Conservation (phyloP, 352 stramenopile species). For the Globisporangium okanoganense region DNA sequence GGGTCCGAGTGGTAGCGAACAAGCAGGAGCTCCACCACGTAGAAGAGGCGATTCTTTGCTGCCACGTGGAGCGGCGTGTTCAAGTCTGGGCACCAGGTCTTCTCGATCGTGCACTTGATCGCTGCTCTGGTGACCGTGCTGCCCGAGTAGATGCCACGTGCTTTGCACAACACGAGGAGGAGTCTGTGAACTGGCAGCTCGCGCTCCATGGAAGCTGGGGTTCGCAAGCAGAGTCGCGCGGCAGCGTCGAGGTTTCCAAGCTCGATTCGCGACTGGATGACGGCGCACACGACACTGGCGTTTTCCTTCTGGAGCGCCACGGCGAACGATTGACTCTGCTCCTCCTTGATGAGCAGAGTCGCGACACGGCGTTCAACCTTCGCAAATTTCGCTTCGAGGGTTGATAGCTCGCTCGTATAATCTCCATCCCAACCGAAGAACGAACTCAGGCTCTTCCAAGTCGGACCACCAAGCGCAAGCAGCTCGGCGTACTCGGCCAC, state of each 20-base stretch:
- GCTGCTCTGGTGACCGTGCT: neutral
- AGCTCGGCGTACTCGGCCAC: too few species aligned
- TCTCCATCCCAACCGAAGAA: too few species aligned
- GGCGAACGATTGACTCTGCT: too few species aligned
- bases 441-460: too few species aligned
- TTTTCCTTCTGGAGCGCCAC: too few species aligned
- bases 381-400: too few species aligned
- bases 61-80: neutral
- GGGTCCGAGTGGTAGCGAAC: neutral
- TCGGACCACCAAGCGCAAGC: too few species aligned
- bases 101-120: neutral
- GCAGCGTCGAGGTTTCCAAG: neutral
- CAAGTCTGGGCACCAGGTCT: neutral
- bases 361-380: too few species aligned
- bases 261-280: neutral
- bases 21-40: neutral
- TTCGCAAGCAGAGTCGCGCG: neutral
- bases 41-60: neutral
- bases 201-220: neutral
- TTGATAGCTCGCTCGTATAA: too few species aligned
- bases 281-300: neutral
- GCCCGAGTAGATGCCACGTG: neutral
- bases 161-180: neutral
- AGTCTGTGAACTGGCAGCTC: neutral
- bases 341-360: too few species aligned